phyloP scores from a whole-genome alignment of 495 filamentous ascomycete genomes.

The Aspergillus heteromorphus region DNA sequence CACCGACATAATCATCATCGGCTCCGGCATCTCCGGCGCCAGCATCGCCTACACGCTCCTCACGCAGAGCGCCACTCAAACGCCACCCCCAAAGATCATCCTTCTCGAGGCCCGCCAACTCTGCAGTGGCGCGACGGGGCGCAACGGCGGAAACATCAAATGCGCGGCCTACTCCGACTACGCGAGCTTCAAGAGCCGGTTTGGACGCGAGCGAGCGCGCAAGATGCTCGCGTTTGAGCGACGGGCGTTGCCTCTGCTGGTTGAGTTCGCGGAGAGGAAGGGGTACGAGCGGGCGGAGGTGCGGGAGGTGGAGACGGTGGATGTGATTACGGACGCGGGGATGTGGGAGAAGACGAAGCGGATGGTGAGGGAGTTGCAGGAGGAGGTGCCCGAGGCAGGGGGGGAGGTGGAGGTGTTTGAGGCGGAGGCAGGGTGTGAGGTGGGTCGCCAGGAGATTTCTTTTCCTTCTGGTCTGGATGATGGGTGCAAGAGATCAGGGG shows the following conservation, averaged over 20 bases:
- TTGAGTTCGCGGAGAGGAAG: conserved; percentile 26
- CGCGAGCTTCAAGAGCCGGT: conserved; percentile 17
- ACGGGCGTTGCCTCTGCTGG: conserved; percentile 17
- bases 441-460: too few relatives aligned
- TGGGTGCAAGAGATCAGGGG: too few relatives aligned
- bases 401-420: conserved; percentile 25
- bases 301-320: conserved; percentile 19
- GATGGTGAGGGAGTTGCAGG: conserved; percentile 27
- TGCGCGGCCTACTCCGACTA: not conserved
- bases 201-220: conserved; percentile 22
- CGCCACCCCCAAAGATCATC: conserved; percentile 40
- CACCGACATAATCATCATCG: conserved; percentile 64
- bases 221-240: conserved; percentile 23
- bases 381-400: conserved; percentile 13
- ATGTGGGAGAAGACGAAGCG: not conserved
- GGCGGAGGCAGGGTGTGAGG: conserved; percentile 19
- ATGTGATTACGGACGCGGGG: not conserved
- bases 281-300: conserved; percentile 22
- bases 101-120: conserved; percentile 77
- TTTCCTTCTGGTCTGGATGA: not conserved
- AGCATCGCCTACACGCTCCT: conserved; percentile 60
- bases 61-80: conserved; percentile 18
- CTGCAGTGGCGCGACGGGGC: conserved; percentile 76
- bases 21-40: conserved; percentile 65
- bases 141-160: conserved; percentile 42